phyloP scores from a whole-genome alignment of 2,329 filamentous ascomycete species.

The Amauroascus niger region DNA sequence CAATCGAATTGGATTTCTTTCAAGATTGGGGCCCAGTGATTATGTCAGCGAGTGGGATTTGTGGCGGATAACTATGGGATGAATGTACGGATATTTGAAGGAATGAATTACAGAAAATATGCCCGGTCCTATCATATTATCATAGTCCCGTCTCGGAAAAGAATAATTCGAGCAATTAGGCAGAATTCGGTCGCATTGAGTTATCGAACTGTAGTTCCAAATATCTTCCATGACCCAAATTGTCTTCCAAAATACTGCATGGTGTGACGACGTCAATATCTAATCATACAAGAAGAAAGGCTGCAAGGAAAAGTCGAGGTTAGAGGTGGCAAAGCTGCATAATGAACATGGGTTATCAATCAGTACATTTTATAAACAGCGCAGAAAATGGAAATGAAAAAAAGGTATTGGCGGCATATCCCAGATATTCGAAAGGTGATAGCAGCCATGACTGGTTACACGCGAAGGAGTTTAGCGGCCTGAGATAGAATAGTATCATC shows the following conservation, averaged over 20 bases:
- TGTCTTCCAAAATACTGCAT: not conserved
- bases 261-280: slow-evolving; percentile 1
- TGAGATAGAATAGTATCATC: slow-evolving; percentile 80
- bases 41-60: not conserved
- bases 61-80: too few species aligned
- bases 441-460: slow-evolving; percentile 44
- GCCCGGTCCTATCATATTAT: too few species aligned
- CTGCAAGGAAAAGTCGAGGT: slow-evolving; percentile 2
- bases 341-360: slow-evolving; percentile 7
- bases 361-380: slow-evolving; percentile 7
- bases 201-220: not conserved
- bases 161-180: not conserved
- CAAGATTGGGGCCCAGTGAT: too few species aligned
- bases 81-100: too few species aligned
- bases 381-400: not conserved
- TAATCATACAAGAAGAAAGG: slow-evolving; percentile 13
- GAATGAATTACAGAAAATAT: too few species aligned
- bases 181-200: not conserved
- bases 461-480: slow-evolving; percentile 75
- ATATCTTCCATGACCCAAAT: not conserved
- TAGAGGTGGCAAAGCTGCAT: slow-evolving; percentile 1
- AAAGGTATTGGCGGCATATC: not conserved
- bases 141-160: too few species aligned
- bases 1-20: not conserved
- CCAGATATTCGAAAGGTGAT: not conserved